phyloP scores from a whole-genome alignment of 805 yeast genomes.

The Hagleromyces aurorensis region DNA sequence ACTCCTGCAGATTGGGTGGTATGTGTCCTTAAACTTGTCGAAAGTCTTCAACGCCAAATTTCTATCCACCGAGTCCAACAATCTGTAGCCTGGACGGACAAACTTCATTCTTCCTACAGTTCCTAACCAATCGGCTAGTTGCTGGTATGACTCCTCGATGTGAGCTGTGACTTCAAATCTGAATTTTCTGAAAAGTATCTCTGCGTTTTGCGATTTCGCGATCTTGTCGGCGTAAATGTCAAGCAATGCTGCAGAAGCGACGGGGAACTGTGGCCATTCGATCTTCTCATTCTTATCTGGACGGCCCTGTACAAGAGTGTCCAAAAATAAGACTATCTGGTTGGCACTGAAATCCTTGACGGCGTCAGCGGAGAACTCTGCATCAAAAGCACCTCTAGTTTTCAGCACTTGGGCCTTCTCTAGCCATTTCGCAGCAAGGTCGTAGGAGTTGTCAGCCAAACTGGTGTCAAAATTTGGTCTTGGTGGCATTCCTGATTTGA shows the following conservation, averaged over 20 bases:
- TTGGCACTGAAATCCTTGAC: slow-evolving; percentile 55
- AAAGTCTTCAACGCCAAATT: slow-evolving; percentile 61
- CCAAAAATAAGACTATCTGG: slow-evolving; percentile 75
- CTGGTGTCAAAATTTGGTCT: slow-evolving; percentile 74
- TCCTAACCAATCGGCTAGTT: slow-evolving; percentile 76
- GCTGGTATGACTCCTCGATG: slow-evolving; percentile 38
- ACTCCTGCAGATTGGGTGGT: slow-evolving; percentile 79
- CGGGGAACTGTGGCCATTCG: slow-evolving; percentile 31
- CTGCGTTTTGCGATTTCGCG: slow-evolving; percentile 60
- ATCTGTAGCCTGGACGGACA: slow-evolving; percentile 76
- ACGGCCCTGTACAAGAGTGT: slow-evolving; percentile 45
- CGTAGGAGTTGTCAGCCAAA: slow-evolving; percentile 64
- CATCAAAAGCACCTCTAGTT: slow-evolving; percentile 16
- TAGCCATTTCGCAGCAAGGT: slow-evolving; percentile 61
- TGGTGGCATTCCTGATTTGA: slow-evolving; percentile 81
- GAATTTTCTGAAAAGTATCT: slow-evolving; percentile 72
- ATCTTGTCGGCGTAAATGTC: slow-evolving; percentile 36
- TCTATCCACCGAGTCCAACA: slow-evolving; percentile 56
- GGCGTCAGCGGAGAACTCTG: slow-evolving; percentile 41
- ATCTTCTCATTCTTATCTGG: slow-evolving; percentile 11
- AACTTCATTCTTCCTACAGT: slow-evolving; percentile 93
- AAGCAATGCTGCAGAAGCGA: slow-evolving; percentile 33
- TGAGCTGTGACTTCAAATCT: slow-evolving; percentile 54
- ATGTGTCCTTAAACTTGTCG: slow-evolving; percentile 45
- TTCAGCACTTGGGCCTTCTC: slow-evolving; percentile 24